These are phyloP conservation scores for Chenopodium berlandieri DNA, from an alignment of 148 eudicot genomes.

Conservation along the genomic window DNA sequence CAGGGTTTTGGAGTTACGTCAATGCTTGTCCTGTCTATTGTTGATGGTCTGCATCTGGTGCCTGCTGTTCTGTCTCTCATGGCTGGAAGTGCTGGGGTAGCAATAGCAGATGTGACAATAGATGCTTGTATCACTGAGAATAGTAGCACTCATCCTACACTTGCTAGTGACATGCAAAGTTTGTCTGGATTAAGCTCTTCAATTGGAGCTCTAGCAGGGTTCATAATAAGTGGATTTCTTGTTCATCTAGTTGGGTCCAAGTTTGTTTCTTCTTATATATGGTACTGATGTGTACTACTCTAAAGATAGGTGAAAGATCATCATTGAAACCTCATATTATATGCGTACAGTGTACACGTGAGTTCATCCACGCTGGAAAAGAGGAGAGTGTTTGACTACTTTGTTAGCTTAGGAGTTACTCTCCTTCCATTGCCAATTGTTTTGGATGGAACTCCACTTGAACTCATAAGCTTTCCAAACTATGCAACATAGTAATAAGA, in stretches of 20 bases:
- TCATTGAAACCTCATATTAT: neutral
- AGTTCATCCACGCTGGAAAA: neutral
- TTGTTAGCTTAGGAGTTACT: neutral
- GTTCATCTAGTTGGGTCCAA: slow-evolving; percentile 33
- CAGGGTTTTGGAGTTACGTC: slow-evolving; percentile 33
- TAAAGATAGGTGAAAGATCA: neutral
- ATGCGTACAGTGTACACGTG: neutral
- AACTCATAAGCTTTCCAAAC: neutral
- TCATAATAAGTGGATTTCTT: slow-evolving; percentile 31
- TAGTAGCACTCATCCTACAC: slow-evolving; percentile 24
- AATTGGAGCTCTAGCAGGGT: slow-evolving; percentile 31
- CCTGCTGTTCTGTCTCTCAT: slow-evolving; percentile 28
- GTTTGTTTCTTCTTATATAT: slow-evolving; percentile 15
- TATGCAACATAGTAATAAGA: neutral
- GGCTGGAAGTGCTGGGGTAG: slow-evolving; percentile 35
- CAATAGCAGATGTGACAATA: slow-evolving; percentile 35
- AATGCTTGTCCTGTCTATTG: slow-evolving; percentile 25
- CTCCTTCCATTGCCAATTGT: neutral
- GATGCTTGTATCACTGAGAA: slow-evolving; percentile 36
- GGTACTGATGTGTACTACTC: neutral
- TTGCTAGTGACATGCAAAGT: slow-evolving; percentile 40
- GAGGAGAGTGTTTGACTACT: neutral
- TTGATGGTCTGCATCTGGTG: slow-evolving; percentile 24
- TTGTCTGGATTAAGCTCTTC: slow-evolving; percentile 35
- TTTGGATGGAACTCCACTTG: neutral